Percentiles rank a stretch among this genome's conserved stretches.
phyloP scores from a whole-genome alignment of 352 stramenopile species.

The Globisporangium cederbergense region DNA sequence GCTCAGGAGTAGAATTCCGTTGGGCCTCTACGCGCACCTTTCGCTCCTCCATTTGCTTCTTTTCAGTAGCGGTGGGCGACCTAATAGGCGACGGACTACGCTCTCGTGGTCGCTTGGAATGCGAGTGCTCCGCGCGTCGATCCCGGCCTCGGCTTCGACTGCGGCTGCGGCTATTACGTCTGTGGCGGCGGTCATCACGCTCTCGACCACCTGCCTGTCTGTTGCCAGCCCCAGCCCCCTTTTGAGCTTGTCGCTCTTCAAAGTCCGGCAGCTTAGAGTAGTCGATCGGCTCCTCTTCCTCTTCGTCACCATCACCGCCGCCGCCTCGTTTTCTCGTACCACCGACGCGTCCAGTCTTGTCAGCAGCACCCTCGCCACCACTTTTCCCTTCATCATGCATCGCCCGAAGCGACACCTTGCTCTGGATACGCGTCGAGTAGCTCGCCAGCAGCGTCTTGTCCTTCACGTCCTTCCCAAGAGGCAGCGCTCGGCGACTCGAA shows the following conservation, averaged over 20 bases:
- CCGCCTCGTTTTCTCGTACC: not conserved
- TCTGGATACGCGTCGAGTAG: slow-evolving; percentile 60
- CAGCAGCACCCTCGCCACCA: slow-evolving; percentile 9
- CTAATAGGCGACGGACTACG: slow-evolving; percentile 25
- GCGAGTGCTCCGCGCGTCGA: slow-evolving; percentile 9
- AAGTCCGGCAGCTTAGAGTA: slow-evolving; percentile 76
- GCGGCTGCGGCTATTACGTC: slow-evolving; percentile 29
- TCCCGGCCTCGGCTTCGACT: slow-evolving; percentile 31
- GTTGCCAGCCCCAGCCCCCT: slow-evolving; percentile 3
- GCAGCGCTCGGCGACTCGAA: slow-evolving; percentile 21
- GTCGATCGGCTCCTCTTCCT: slow-evolving; percentile 68
- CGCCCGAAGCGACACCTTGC: slow-evolving; percentile 34
- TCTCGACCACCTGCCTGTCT: not conserved
- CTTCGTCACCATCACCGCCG: slow-evolving; percentile 15
- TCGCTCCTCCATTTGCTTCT: not conserved
- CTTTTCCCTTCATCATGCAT: slow-evolving; percentile 10
- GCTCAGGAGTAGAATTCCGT: not conserved
- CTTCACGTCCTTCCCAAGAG: slow-evolving; percentile 49
- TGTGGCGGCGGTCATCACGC: not conserved
- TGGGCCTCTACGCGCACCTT: not conserved
- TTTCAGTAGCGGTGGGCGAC: slow-evolving; percentile 14
- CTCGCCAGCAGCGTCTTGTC: slow-evolving; percentile 60
- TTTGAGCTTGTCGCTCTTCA: slow-evolving; percentile 33
- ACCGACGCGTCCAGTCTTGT: not conserved
- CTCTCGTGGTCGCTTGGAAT: slow-evolving; percentile 14